Percentiles rank a stretch among this genome's conserved stretches.
Evolutionary conservation across 75 land plant species (phyloP).

Genomic region (Pinus taeda): DNA sequence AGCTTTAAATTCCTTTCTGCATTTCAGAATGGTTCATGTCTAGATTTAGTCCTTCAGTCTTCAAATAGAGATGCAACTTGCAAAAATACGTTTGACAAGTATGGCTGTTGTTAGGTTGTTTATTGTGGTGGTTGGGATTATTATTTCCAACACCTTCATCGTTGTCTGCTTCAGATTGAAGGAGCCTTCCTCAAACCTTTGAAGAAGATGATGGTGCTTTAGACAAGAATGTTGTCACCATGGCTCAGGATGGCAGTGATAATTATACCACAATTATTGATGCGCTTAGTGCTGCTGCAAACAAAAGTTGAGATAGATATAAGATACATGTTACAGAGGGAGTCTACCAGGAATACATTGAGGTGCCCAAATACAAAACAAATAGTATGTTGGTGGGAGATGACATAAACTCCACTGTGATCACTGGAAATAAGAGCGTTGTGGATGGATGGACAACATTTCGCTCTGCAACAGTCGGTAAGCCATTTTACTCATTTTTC

Average conservation of each 20-base stretch:
- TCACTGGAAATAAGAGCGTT: conserved; percentile 53
- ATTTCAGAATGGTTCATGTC: no score
- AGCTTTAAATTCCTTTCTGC: no score
- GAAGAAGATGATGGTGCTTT: background rate
- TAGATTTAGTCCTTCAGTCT: no score
- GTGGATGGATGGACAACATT: conserved; percentile 75
- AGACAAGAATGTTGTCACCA: conserved; percentile 19
- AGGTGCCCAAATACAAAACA: conserved; percentile 36
- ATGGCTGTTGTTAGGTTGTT: no score
- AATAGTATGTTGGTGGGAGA: conserved; percentile 43
- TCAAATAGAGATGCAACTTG: no score
- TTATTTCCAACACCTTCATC: conserved; percentile 27
- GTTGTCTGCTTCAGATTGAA: conserved; percentile 30
- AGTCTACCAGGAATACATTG: conserved; percentile 54
- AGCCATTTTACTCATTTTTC: background rate
- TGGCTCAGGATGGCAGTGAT: conserved; percentile 51
- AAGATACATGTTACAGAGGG: conserved; percentile 71
- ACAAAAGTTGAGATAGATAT: conserved; percentile 32
- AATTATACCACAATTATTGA: conserved; percentile 35
- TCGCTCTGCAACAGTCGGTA: conserved; percentile 72
- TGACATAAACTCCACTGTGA: conserved; percentile 62
- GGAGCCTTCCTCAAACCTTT: background rate
- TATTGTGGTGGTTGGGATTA: no score
- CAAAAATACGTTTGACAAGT: no score
- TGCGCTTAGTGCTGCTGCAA: conserved; percentile 49